phyloP scores from a whole-genome alignment of 345 rosid species.

The Eucalyptus tenuipes region DNA sequence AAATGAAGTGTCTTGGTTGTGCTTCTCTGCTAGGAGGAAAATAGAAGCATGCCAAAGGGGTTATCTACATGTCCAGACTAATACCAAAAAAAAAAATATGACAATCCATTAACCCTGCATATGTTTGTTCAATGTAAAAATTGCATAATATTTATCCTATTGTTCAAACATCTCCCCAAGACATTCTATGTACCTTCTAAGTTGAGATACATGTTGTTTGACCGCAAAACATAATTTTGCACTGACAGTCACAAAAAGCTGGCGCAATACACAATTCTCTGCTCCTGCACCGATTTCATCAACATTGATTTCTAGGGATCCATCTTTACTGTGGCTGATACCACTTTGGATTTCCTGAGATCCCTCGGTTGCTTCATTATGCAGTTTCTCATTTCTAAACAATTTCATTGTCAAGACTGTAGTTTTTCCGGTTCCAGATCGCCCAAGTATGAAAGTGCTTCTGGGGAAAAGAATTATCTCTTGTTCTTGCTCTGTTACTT shows the following conservation, averaged over 20 bases:
- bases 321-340: not conserved
- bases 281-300: not conserved
- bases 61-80: not conserved
- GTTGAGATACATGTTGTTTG: conserved; percentile 23
- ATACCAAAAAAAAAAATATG: not conserved
- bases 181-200: conserved; percentile 26
- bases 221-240: conserved; percentile 33
- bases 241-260: conserved; percentile 47
- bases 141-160: not conserved
- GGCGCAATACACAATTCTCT: conserved; percentile 7
- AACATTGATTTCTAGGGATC: not conserved
- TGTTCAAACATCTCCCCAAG: not conserved
- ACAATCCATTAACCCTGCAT: not conserved
- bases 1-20: not conserved
- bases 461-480: conserved; percentile 22
- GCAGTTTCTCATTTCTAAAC: conserved; percentile 20
- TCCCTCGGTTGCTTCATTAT: conserved; percentile 4
- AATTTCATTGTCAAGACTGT: conserved; percentile 36
- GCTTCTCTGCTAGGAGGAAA: not conserved
- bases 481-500: conserved; percentile 30
- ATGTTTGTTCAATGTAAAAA: not conserved
- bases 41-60: not conserved
- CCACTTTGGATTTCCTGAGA: not conserved
- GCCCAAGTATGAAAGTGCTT: conserved; percentile 37
- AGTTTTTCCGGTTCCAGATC: conserved; percentile 57